phyloP scores from a whole-genome alignment of 805 yeast species.

The Cyberlindnera galapagoensis region DNA sequence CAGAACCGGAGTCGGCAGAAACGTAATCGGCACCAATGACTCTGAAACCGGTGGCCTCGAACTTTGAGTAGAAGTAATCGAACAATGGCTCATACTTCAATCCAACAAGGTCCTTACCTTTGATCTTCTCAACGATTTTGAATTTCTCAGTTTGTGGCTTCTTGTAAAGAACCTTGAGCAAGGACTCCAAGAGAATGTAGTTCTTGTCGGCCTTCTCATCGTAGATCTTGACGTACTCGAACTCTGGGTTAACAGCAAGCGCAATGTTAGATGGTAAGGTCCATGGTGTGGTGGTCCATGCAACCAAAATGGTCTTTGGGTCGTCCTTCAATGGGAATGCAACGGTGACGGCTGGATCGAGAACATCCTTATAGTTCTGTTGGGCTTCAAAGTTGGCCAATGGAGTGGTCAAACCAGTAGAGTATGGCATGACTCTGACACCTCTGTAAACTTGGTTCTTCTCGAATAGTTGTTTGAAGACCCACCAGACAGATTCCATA shows the following conservation, averaged over 20 bases:
- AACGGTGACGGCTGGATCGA: slow-evolving; percentile 93
- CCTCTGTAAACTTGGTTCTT: slow-evolving; percentile 93
- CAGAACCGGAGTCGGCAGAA: slow-evolving; percentile 94
- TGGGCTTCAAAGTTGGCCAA: slow-evolving; percentile 97
- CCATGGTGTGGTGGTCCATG: slow-evolving; percentile 99
- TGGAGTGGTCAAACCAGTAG: slow-evolving; percentile 96
- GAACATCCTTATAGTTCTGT: slow-evolving; percentile 94
- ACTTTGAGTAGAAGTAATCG: slow-evolving; percentile 70
- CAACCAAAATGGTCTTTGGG: slow-evolving; percentile 78
- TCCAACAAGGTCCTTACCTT: slow-evolving; percentile 79
- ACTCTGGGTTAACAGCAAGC: slow-evolving; percentile 83
- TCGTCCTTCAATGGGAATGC: slow-evolving; percentile 80
- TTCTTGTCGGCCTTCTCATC: slow-evolving; percentile 82
- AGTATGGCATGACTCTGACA: slow-evolving; percentile 96
- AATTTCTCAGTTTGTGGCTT: slow-evolving; percentile 88
- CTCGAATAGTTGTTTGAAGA: slow-evolving; percentile 78
- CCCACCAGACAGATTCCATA: slow-evolving; percentile 99
- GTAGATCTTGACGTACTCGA: slow-evolving; percentile 86
- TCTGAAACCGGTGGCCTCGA: slow-evolving; percentile 71
- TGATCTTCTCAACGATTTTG: slow-evolving; percentile 72
- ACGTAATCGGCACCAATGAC: slow-evolving; percentile 83
- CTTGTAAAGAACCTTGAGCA: slow-evolving; percentile 81
- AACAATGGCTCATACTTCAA: slow-evolving; percentile 77
- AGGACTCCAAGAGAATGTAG: slow-evolving; percentile 78
- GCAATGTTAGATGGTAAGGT: slow-evolving; percentile 93